Conservation (phyloP, 495 filamentous ascomycete genomes). For the Tetracladium setigerum region DNA sequence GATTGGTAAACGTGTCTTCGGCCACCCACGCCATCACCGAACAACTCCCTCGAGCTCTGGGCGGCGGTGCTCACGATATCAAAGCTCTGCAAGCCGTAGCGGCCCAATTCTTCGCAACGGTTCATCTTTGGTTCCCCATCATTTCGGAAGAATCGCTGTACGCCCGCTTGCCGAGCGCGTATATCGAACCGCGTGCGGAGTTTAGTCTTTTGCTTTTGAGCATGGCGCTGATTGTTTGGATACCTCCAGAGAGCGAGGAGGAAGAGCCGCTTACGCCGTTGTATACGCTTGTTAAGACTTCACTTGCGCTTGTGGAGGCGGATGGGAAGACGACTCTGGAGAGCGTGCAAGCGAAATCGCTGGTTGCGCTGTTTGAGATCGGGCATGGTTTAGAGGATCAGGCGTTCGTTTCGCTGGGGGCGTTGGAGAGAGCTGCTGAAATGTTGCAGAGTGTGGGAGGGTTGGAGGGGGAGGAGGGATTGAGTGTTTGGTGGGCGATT, state of each 20-base stretch:
- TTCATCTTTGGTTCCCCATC: constrained; percentile 41
- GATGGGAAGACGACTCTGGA: constrained; percentile 30
- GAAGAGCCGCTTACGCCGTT: constrained; percentile 23
- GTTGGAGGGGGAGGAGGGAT: constrained; percentile 1
- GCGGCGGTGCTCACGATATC: background rate
- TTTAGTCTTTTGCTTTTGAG: constrained; percentile 35
- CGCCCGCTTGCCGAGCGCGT: constrained; percentile 21
- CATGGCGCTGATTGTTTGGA: constrained; percentile 33
- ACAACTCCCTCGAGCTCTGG: constrained; percentile 3
- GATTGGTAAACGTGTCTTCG: constrained; percentile 15
- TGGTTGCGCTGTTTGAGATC: constrained; percentile 36
- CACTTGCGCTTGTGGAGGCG: constrained; percentile 28
- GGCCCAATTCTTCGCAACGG: constrained; percentile 23
- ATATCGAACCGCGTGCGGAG: constrained; percentile 32
- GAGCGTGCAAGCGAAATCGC: constrained; percentile 30
- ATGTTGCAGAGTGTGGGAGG: too few relatives aligned
- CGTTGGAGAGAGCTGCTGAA: constrained; percentile 9
- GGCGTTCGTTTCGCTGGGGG: constrained; percentile 29
- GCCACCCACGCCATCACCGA: constrained; percentile 18
- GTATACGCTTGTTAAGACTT: constrained; percentile 33
- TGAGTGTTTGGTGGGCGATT: constrained; percentile 18
- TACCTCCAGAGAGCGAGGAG: constrained; percentile 9
- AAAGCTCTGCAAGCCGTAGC: constrained; percentile 22
- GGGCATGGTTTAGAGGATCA: constrained; percentile 38
- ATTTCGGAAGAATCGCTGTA: constrained; percentile 34